These are phyloP conservation scores for Noccaea bulbosa DNA, from an alignment of 345 rosid genomes.

Conservation along the genomic window DNA sequence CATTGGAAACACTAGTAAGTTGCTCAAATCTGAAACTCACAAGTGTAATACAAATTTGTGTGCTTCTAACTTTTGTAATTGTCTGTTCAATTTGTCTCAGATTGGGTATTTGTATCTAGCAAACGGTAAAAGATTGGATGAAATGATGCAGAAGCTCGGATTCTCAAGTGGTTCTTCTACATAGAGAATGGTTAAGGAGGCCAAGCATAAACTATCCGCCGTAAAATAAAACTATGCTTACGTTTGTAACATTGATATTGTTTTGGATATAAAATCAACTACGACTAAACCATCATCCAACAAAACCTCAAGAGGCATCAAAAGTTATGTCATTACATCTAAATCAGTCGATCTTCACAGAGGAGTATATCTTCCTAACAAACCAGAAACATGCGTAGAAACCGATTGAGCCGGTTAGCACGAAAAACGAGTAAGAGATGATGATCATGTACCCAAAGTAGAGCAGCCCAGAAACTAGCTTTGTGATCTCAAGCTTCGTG, in stretches of 20 bases:
- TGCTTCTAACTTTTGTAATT: background rate
- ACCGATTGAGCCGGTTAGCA: slow-evolving; percentile 84
- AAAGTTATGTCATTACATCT: background rate
- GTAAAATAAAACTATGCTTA: slow-evolving; percentile 17
- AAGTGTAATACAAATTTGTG: background rate
- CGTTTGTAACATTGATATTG: slow-evolving; percentile 25
- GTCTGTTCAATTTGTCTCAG: slow-evolving; percentile 38
- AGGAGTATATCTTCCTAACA: slow-evolving; percentile 87
- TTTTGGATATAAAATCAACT: slow-evolving; percentile 15
- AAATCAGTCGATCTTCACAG: slow-evolving; percentile 80
- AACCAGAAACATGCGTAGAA: slow-evolving; percentile 97
- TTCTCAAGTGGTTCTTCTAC: slow-evolving; percentile 65
- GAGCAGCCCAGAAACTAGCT: slow-evolving; percentile 79
- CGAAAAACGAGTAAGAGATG: slow-evolving; percentile 83
- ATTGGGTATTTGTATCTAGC: slow-evolving; percentile 83
- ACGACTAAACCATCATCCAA: slow-evolving; percentile 25
- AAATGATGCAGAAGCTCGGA: slow-evolving; percentile 82
- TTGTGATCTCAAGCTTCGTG: slow-evolving; percentile 91
- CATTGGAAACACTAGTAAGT: slow-evolving; percentile 70
- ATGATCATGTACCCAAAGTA: slow-evolving; percentile 89
- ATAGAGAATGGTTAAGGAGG: slow-evolving; percentile 51
- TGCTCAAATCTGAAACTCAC: background rate
- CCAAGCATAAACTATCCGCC: slow-evolving; percentile 42
- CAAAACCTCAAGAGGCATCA: slow-evolving; percentile 8
- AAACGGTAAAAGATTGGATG: slow-evolving; percentile 70